Evolutionary conservation across 306 rosid genomes (phyloP).

Genomic region (Rubus idaeus): DNA sequence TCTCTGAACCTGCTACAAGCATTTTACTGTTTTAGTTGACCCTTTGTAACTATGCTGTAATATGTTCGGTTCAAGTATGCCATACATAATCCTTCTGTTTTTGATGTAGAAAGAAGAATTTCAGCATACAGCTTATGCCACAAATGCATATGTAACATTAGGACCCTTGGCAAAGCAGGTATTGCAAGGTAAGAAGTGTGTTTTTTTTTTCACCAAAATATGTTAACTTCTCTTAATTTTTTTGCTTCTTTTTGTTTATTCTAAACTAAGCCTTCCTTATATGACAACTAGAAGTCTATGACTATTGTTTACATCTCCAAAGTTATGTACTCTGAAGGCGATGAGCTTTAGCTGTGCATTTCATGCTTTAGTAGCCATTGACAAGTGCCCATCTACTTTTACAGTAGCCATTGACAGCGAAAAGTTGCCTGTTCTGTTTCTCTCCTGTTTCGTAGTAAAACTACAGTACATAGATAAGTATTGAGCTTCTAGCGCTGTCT

Average conservation of each 20-base stretch:
- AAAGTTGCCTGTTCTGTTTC: background rate
- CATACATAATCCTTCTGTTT: slow-evolving; percentile 21
- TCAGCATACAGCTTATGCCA: slow-evolving; percentile 91
- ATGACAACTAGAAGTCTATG: background rate
- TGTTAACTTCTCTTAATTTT: background rate
- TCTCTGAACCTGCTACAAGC: slow-evolving; percentile 2
- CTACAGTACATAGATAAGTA: background rate
- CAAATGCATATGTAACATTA: slow-evolving; percentile 72
- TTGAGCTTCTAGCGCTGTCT: background rate
- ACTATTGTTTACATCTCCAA: background rate
- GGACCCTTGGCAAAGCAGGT: slow-evolving; percentile 77
- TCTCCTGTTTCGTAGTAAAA: background rate
- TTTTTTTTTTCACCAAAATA: slow-evolving; percentile 1
- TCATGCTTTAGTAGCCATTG: background rate
- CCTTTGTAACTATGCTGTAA: background rate
- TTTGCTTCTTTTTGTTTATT: background rate
- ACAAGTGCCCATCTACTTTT: no score
- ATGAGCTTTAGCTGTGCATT: background rate
- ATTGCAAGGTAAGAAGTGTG: slow-evolving; percentile 53
- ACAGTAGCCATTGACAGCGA: no score
- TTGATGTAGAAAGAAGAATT: slow-evolving; percentile 85
- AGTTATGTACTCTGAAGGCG: background rate
- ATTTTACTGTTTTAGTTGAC: background rate
- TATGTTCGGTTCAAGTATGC: slow-evolving; percentile 17
- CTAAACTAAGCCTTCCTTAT: background rate